Evolutionary conservation across 139 green algal genomes (phyloP).

Genomic region (Microglena sp.): DNA sequence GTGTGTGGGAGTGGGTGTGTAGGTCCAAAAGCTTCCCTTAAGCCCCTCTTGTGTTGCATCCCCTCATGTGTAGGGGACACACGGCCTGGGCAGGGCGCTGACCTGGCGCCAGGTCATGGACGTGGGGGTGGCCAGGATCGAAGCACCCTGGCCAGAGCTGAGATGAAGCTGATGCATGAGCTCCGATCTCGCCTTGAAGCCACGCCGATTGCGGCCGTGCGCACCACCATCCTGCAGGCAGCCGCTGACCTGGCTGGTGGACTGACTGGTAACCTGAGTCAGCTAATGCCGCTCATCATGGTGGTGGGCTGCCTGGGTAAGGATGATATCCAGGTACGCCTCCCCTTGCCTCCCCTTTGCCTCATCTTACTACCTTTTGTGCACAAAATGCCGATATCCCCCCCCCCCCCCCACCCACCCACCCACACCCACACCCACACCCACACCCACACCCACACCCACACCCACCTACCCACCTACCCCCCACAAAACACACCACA

Average conservation of each 20-base stretch:
- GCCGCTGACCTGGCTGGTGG: conserved; percentile 5
- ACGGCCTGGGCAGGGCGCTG: too few relatives aligned
- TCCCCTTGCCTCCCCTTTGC: not conserved
- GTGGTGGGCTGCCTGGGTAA: conserved; percentile 15
- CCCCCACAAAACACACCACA: too few relatives aligned
- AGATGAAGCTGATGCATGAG: conserved; percentile 4
- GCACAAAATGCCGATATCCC: not conserved
- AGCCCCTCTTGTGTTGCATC: too few relatives aligned
- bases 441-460: too few relatives aligned
- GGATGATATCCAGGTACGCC: not conserved
- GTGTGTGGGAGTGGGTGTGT: too few relatives aligned
- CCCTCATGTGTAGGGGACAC: too few relatives aligned
- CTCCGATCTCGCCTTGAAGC: not conserved
- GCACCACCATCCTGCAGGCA: conserved; percentile 4
- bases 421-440: not conserved
- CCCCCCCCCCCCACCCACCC: not conserved
- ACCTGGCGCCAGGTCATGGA: too few relatives aligned
- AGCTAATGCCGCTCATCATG: conserved; percentile 2
- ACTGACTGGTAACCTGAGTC: conserved; percentile 3
- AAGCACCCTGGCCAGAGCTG: too few relatives aligned
- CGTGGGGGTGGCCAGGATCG: too few relatives aligned
- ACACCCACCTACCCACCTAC: too few relatives aligned
- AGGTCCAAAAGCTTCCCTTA: too few relatives aligned
- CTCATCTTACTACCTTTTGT: not conserved
- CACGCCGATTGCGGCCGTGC: not conserved